phyloP scores from a whole-genome alignment of 2,329 filamentous ascomycete genomes.

The Zymoseptoria pseudotritici region DNA sequence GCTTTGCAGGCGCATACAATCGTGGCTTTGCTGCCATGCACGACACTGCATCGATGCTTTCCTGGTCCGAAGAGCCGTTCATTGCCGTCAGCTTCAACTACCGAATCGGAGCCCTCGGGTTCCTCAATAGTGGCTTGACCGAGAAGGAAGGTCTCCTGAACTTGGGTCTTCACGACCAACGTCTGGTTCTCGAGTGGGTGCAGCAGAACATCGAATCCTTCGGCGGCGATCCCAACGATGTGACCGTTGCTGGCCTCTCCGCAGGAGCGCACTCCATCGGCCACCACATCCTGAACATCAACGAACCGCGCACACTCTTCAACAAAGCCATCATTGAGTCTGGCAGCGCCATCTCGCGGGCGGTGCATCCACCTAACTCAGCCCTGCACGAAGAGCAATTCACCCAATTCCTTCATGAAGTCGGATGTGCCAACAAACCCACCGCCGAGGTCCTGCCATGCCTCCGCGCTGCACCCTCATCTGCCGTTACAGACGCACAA shows the following conservation, averaged over 20 bases:
- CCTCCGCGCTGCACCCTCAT: slow-evolving; percentile 35
- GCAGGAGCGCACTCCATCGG: slow-evolving; percentile 61
- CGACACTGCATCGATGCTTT: slow-evolving; percentile 47
- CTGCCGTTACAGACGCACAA: slow-evolving; percentile 34
- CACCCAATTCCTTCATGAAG: slow-evolving; percentile 33
- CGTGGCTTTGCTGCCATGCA: slow-evolving; percentile 45
- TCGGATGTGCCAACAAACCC: slow-evolving; percentile 26
- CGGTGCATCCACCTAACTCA: slow-evolving; percentile 36
- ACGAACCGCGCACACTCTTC: slow-evolving; percentile 34
- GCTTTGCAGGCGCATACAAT: slow-evolving; percentile 51
- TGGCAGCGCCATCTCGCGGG: slow-evolving; percentile 41
- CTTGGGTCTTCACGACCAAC: slow-evolving; percentile 34
- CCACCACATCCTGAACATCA: slow-evolving; percentile 55
- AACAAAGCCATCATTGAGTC: slow-evolving; percentile 43
- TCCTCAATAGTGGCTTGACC: slow-evolving; percentile 50
- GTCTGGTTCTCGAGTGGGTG: slow-evolving; percentile 38
- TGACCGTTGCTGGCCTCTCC: slow-evolving; percentile 35
- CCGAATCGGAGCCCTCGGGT: slow-evolving; percentile 60
- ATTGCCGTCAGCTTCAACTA: slow-evolving; percentile 55
- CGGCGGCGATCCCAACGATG: slow-evolving; percentile 27
- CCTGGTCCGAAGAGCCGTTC: slow-evolving; percentile 43
- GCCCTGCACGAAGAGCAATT: slow-evolving; percentile 41
- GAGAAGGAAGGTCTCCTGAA: slow-evolving; percentile 47
- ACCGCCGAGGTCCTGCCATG: slow-evolving; percentile 34
- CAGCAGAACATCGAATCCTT: slow-evolving; percentile 34